Conservation (phyloP, 768 basidiomycete genomes). For the Clathrus columnatus region DNA sequence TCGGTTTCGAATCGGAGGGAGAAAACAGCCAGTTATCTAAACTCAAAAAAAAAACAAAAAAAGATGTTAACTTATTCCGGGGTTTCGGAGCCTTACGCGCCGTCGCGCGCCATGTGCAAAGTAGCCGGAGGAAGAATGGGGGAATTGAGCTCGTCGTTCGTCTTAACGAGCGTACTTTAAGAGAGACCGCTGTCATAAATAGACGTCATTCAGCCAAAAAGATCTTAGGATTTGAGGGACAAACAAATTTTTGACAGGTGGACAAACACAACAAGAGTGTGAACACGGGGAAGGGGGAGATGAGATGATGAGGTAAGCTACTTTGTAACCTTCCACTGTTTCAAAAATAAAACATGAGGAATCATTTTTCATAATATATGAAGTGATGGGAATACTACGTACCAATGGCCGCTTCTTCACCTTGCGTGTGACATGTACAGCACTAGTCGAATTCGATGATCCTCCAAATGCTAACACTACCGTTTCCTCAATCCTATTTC, state of each 20-base stretch:
- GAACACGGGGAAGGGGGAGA: not conserved
- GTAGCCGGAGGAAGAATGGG: too few relatives aligned
- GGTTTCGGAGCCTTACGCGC: too few relatives aligned
- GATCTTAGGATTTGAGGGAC: not conserved
- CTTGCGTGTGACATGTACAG: conserved; percentile 84
- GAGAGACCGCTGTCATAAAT: too few relatives aligned
- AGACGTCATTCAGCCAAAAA: not conserved
- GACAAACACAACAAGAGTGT: conserved; percentile 1
- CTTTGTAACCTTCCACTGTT: conserved; percentile 12
- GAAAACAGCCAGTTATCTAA: too few relatives aligned
- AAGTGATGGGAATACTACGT: not conserved
- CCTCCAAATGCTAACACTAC: conserved; percentile 86
- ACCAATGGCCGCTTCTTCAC: conserved; percentile 48
- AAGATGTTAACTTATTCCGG: too few relatives aligned
- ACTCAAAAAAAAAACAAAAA: too few relatives aligned
- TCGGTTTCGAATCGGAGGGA: too few relatives aligned
- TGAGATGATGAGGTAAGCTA: conserved; percentile 3
- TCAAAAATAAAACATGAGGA: not conserved
- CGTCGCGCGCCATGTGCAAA: too few relatives aligned
- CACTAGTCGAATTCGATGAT: conserved; percentile 45
- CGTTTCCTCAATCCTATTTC: conserved; percentile 73
- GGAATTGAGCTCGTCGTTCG: too few relatives aligned
- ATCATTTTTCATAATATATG: not conserved
- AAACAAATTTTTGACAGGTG: conserved; percentile 11
- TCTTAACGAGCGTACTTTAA: too few relatives aligned